Conservation (phyloP, 2,329 filamentous ascomycete genomes). For the Xylaria hypoxylon region DNA sequence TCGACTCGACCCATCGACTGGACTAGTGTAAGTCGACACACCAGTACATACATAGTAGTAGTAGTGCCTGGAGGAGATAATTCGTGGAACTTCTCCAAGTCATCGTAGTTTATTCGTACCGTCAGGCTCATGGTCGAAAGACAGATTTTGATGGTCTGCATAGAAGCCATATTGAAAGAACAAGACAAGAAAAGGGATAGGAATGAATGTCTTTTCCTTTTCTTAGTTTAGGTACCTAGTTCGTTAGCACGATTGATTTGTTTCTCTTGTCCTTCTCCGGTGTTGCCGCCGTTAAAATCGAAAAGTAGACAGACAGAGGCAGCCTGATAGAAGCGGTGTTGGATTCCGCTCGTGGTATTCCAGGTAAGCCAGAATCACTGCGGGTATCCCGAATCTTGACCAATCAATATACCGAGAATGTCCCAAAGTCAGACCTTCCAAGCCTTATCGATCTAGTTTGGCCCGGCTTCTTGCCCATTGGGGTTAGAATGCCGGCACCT, state of each 20-base stretch:
- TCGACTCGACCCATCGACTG: background rate
- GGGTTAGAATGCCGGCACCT: constrained; percentile 7
- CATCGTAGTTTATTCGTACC: background rate
- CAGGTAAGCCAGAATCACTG: background rate
- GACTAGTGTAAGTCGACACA: background rate
- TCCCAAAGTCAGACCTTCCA: constrained; percentile 21
- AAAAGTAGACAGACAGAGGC: background rate
- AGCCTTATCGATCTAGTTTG: background rate
- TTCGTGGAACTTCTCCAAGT: background rate
- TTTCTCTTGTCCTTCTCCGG: background rate
- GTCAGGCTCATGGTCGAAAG: background rate
- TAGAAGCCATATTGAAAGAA: background rate
- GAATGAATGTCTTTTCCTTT: background rate
- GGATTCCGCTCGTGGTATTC: constrained; percentile 5
- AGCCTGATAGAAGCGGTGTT: constrained; percentile 12
- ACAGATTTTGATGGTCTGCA: background rate
- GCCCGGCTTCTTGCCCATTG: constrained; percentile 8
- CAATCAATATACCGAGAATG: constrained; percentile 9
- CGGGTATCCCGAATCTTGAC: background rate
- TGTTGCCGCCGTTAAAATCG: background rate
- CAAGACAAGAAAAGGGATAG: background rate
- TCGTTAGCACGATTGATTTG: background rate
- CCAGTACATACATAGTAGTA: background rate
- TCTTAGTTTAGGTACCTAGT: background rate
- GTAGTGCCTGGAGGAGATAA: background rate